A percentile compares a stretch with the other conserved stretches of the same genome.
These are phyloP conservation scores for Calycina herbarum DNA, from an alignment of 2,329 filamentous ascomycete genomes.

Conservation along the genomic window DNA sequence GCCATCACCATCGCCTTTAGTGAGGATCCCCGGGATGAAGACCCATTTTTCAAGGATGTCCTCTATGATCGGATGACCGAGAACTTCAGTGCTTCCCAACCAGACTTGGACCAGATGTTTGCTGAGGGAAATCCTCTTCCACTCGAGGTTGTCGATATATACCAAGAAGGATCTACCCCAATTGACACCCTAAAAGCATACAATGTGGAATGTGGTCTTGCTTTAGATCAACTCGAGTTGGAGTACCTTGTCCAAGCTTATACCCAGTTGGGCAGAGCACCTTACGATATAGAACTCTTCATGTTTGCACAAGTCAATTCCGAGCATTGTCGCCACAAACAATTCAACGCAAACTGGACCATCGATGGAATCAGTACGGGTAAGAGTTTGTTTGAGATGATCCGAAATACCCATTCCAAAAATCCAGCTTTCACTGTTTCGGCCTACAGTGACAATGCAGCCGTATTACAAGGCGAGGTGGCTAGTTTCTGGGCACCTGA, in stretches of 20 bases:
- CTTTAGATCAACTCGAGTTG: constrained; percentile 85
- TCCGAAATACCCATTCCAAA: constrained; percentile 87
- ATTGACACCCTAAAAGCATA: constrained; percentile 75
- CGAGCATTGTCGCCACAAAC: constrained; percentile 79
- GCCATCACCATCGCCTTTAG: constrained; percentile 69
- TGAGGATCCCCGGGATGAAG: constrained; percentile 44
- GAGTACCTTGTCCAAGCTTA: constrained; percentile 90
- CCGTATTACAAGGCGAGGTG: constrained; percentile 75
- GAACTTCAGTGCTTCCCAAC: constrained; percentile 65
- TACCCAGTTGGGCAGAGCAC: constrained; percentile 60
- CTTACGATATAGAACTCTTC: constrained; percentile 87
- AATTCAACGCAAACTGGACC: constrained; percentile 96
- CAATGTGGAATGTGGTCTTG: constrained; percentile 81
- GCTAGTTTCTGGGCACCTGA: constrained; percentile 86
- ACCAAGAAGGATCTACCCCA: constrained; percentile 51
- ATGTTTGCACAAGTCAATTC: constrained; percentile 99
- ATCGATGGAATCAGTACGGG: constrained; percentile 83
- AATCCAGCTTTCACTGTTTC: constrained; percentile 83
- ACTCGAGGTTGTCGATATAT: constrained; percentile 74
- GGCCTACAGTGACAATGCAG: constrained; percentile 96
- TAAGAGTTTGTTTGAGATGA: constrained; percentile 90
- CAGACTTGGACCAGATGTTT: constrained; percentile 76
- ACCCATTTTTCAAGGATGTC: constrained; percentile 63
- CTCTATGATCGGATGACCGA: constrained; percentile 97
- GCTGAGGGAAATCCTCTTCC: constrained; percentile 62